Evolutionary conservation across 2,329 filamentous ascomycete species (phyloP).

Genomic region (Dothideomycetes sp.): DNA sequence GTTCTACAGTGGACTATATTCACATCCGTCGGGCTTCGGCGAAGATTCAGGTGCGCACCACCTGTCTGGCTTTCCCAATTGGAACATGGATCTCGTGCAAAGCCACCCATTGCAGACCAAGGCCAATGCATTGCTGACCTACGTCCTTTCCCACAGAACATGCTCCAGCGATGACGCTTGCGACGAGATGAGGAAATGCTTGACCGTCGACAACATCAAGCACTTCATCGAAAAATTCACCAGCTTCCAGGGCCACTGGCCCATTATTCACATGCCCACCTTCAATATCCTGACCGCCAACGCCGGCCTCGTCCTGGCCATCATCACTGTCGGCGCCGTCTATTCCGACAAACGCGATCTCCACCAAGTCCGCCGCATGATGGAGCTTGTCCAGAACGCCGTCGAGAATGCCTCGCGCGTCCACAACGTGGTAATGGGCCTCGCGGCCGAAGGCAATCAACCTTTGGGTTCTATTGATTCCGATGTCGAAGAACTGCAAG

Average conservation of each 20-base stretch:
- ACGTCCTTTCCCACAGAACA: constrained; percentile 22
- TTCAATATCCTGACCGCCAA: constrained; percentile 59
- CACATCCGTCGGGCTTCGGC: constrained; percentile 30
- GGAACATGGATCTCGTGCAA: constrained; percentile 29
- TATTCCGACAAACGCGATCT: constrained; percentile 57
- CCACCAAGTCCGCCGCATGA: constrained; percentile 57
- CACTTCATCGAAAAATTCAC: constrained; percentile 63
- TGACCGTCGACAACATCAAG: constrained; percentile 60
- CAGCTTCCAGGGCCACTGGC: constrained; percentile 66
- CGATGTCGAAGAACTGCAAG: constrained; percentile 57
- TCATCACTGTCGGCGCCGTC: constrained; percentile 66
- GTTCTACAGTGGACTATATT: constrained; percentile 42
- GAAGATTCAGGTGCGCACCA: constrained; percentile 22
- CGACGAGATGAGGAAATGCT: constrained; percentile 34
- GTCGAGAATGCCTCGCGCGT: constrained; percentile 48
- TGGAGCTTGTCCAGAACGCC: constrained; percentile 52
- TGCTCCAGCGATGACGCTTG: constrained; percentile 14
- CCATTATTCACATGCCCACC: constrained; percentile 61
- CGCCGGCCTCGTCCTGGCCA: constrained; percentile 57
- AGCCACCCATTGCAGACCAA: constrained; percentile 38
- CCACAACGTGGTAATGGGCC: constrained; percentile 36
- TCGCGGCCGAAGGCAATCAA: constrained; percentile 32
- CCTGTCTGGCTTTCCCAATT: constrained; percentile 30
- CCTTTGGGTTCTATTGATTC: constrained; percentile 29
- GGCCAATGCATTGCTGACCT: constrained; percentile 36